These are phyloP conservation scores for Rhodotorula glutinis DNA, from an alignment of 1,284 basidiomycete genomes.

Conservation along the genomic window DNA sequence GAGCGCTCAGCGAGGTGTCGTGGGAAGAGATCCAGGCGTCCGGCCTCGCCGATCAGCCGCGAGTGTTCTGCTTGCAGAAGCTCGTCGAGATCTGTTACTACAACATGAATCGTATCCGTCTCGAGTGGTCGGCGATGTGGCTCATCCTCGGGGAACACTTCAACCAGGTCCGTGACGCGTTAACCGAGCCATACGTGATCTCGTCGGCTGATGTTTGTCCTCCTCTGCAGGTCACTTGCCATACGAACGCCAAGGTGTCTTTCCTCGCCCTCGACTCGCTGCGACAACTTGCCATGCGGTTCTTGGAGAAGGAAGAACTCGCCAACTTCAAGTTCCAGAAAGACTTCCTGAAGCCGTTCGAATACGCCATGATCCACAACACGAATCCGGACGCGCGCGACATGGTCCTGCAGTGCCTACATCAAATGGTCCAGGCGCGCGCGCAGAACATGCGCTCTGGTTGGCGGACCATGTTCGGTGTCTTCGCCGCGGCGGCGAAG, in stretches of 20 bases:
- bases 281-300: constrained; percentile 97
- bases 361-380: constrained; percentile 97
- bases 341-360: constrained; percentile 97
- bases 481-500: constrained; percentile 92
- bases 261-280: constrained; percentile 97
- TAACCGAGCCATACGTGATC: background rate
- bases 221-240: constrained; percentile 78
- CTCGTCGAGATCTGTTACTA: constrained; percentile 99
- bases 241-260: constrained; percentile 93
- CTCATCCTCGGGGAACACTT: constrained; percentile 97
- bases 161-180: constrained; percentile 69
- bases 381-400: constrained; percentile 91
- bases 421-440: constrained; percentile 97
- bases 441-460: constrained; percentile 95
- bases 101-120: constrained; percentile 97
- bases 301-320: constrained; percentile 97
- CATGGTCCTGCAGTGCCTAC: constrained; percentile 96
- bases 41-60: constrained; percentile 77
- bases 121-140: constrained; percentile 99
- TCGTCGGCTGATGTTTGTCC: background rate
- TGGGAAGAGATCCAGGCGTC: constrained; percentile 99
- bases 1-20: constrained; percentile 91
- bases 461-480: constrained; percentile 98
- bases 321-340: constrained; percentile 99
- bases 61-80: constrained; percentile 96